Base-by-base conservation (phyloP, 306 rosid genomes). In the Pachyrhizus erosus region DNA sequence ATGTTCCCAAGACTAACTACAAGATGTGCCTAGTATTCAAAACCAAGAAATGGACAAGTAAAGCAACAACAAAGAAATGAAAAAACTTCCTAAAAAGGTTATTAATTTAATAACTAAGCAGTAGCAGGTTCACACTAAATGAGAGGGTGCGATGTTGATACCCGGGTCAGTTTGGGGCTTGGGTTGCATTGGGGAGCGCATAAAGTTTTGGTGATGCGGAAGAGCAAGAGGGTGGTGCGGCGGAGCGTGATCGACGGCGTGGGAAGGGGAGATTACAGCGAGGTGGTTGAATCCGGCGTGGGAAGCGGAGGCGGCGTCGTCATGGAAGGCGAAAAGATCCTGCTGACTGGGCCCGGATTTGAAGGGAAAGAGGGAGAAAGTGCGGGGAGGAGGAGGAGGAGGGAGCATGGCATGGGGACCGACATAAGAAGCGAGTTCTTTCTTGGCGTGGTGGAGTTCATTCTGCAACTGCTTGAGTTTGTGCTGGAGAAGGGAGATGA, bases 131-230 rank as follows among this genome's bases (percentile, higher is more conserved):
- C 31, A 27, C 1, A 27, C 3, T 34, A 4, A 34, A 34, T 34
- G 6, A 34, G 39, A 34, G 5, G 20, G 8, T 7, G 60, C 9
- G 2, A 18, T 17, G 23, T 52, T 8, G 4, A 2, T 84, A 83
- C 84, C 84, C 10, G 82, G 84, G 24, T 83, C 87, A 33, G 84
- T 64, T 68, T 87, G 89, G 0, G 81, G 67, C 69, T 84, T 78
- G 34, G 24, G 61, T 31, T 69, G 77, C 80, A 23, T 54, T 49
- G 58, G 49, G 0, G 55, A 37, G n/a, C 87, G 84, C 86, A 92
- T 76, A 2, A 80, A 29, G 21, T 80, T 58, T 1, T 84, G 76
- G 17, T 71, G 42, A 15, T 21, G 39, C 6, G 37, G 75, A 43
- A 70, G 39, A 43, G 75, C 65, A 72, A 70, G 75, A 70, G 49